phyloP scores from a whole-genome alignment of 2,329 filamentous ascomycete genomes.

The Ampelomyces quisqualis region DNA sequence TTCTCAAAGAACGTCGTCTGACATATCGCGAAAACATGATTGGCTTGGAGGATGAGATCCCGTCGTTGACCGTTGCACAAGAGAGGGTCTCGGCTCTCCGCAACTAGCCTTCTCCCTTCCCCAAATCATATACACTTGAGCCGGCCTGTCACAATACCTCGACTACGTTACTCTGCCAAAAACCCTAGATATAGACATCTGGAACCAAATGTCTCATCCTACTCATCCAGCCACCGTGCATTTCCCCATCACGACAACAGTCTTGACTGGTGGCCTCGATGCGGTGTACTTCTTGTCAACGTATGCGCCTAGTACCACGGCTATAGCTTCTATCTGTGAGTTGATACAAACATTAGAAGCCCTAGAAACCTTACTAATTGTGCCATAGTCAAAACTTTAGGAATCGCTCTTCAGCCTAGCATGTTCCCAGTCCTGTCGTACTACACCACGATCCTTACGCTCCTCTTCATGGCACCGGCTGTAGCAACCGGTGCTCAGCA shows the following conservation, averaged over 20 bases:
- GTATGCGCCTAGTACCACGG: conserved; percentile 35
- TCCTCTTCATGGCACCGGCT: conserved; percentile 37
- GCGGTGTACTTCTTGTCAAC: conserved; percentile 39
- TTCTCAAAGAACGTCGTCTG: conserved; percentile 1
- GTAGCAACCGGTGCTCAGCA: conserved; percentile 39
- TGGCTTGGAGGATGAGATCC: neutral
- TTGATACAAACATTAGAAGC: neutral
- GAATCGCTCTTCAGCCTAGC: conserved; percentile 26
- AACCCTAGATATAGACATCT: no score
- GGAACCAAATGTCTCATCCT: conserved; percentile 43
- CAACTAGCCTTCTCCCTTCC: neutral
- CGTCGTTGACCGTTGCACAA: neutral
- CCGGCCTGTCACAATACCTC: neutral
- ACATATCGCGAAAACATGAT: neutral
- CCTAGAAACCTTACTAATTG: conserved; percentile 2
- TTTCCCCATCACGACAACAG: conserved; percentile 51
- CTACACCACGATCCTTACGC: conserved; percentile 48
- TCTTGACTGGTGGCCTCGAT: conserved; percentile 47
- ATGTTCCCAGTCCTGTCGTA: conserved; percentile 47
- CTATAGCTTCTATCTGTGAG: conserved; percentile 33
- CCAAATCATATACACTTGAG: conserved; percentile 2
- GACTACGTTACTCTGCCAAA: no score
- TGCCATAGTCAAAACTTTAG: conserved; percentile 27
- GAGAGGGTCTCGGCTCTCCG: conserved; percentile 10
- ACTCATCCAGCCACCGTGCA: conserved; percentile 48